A percentile compares a stretch with the other conserved stretches of the same genome.
phyloP scores from a whole-genome alignment of 2,329 filamentous ascomycete genomes.

The Colletotrichum sp. region DNA sequence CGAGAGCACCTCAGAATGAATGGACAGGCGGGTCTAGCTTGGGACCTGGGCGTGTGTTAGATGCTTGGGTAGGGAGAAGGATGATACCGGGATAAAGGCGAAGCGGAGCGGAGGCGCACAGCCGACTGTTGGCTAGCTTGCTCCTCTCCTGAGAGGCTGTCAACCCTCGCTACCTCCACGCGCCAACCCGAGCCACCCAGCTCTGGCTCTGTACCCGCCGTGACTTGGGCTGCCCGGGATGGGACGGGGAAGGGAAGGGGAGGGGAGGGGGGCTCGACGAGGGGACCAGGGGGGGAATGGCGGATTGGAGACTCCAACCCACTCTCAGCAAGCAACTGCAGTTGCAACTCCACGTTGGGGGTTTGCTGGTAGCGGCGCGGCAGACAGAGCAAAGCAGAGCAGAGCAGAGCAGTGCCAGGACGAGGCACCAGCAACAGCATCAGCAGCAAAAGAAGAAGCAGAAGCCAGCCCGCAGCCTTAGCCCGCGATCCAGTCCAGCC shows the following conservation, averaged over 20 bases:
- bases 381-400: neutral
- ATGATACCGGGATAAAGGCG: slow-evolving; percentile 24
- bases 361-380: neutral
- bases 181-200: slow-evolving; percentile 15
- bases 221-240: slow-evolving; percentile 13
- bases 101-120: slow-evolving; percentile 22
- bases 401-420: neutral
- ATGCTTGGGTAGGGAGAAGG: slow-evolving; percentile 22
- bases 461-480: neutral
- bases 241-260: slow-evolving; percentile 3
- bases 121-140: slow-evolving; percentile 22
- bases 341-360: slow-evolving; percentile 7
- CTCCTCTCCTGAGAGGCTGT: slow-evolving; percentile 17
- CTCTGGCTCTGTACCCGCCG: slow-evolving; percentile 9
- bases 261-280: neutral
- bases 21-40: slow-evolving; percentile 20
- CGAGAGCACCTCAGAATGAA: neutral
- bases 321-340: neutral
- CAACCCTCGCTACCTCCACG: slow-evolving; percentile 15
- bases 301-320: neutral
- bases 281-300: neutral
- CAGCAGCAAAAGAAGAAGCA: neutral
- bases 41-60: slow-evolving; percentile 19
- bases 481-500: neutral
- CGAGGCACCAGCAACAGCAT: neutral